These are phyloP conservation scores for Dicorynia guianensis DNA, from an alignment of 306 rosid genomes.

Conservation along the genomic window DNA sequence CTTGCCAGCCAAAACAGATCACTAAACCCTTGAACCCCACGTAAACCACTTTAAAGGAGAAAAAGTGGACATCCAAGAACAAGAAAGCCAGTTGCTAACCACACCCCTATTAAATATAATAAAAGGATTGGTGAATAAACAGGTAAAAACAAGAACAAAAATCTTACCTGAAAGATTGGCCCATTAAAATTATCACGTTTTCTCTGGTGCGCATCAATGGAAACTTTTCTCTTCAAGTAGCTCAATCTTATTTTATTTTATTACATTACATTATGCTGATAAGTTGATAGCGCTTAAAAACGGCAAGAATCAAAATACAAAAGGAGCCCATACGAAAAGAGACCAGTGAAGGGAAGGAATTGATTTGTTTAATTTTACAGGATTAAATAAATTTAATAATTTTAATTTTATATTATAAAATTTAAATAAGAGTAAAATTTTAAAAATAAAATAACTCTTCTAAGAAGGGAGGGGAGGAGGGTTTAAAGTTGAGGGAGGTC, in stretches of 20 bases:
- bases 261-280: slow-evolving; percentile 17
- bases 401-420: no score
- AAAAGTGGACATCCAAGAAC: slow-evolving; percentile 8
- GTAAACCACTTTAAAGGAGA: neutral
- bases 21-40: slow-evolving; percentile 35
- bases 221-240: slow-evolving; percentile 33
- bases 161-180: slow-evolving; percentile 29
- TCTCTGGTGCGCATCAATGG: slow-evolving; percentile 33
- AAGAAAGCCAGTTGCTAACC: neutral
- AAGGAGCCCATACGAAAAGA: slow-evolving; percentile 55
- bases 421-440: no score
- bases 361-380: slow-evolving; percentile 28
- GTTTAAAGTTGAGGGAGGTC: slow-evolving; percentile 31
- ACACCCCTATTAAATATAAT: neutral
- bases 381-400: no score
- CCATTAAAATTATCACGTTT: slow-evolving; percentile 29
- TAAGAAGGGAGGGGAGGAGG: slow-evolving; percentile 24
- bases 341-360: slow-evolving; percentile 43
- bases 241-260: slow-evolving; percentile 23
- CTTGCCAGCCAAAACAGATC: neutral
- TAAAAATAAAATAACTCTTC: no score
- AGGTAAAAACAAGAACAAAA: neutral
- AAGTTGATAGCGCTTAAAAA: neutral
- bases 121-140: slow-evolving; percentile 7
- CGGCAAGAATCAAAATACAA: neutral